Conservation (phyloP, 164 flowering plant species). For the Magnolia changhungtana region DNA sequence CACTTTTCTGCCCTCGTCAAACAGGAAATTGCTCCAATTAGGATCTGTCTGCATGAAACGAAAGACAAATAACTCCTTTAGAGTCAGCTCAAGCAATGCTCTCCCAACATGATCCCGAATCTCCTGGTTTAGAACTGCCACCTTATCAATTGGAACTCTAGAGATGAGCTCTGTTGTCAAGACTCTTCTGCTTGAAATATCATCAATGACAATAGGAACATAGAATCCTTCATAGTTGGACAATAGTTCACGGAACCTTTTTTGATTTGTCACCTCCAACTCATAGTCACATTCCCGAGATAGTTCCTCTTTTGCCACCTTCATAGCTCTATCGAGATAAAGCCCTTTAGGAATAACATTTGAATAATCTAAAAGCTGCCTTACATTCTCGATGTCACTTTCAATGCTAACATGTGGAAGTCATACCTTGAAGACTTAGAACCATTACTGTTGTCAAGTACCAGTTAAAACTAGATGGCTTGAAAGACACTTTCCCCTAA, state of each 20-base stretch:
- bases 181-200: slow-evolving; percentile 80
- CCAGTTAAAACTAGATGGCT: too few relatives aligned
- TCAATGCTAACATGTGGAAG: too few relatives aligned
- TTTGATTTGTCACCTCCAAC: slow-evolving; percentile 81
- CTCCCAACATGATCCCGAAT: slow-evolving; percentile 85
- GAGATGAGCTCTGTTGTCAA: slow-evolving; percentile 82
- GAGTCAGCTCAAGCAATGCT: slow-evolving; percentile 80
- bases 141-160: slow-evolving; percentile 90
- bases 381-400: too few relatives aligned
- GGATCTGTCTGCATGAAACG: slow-evolving; percentile 99
- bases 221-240: slow-evolving; percentile 61
- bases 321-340: too few relatives aligned
- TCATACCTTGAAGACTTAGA: too few relatives aligned
- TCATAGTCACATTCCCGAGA: slow-evolving; percentile 95
- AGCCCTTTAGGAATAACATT: too few relatives aligned
- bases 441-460: too few relatives aligned
- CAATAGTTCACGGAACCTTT: slow-evolving; percentile 59
- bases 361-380: too few relatives aligned
- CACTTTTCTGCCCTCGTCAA: slow-evolving; percentile 44
- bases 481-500: too few relatives aligned
- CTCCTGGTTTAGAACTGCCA: slow-evolving; percentile 64
- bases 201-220: slow-evolving; percentile 82
- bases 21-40: slow-evolving; percentile 86
- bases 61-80: slow-evolving; percentile 80
- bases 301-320: slow-evolving; percentile 97